phyloP scores from a whole-genome alignment of 1,139 yeast species.

The Debaryomyces singareniensis region DNA sequence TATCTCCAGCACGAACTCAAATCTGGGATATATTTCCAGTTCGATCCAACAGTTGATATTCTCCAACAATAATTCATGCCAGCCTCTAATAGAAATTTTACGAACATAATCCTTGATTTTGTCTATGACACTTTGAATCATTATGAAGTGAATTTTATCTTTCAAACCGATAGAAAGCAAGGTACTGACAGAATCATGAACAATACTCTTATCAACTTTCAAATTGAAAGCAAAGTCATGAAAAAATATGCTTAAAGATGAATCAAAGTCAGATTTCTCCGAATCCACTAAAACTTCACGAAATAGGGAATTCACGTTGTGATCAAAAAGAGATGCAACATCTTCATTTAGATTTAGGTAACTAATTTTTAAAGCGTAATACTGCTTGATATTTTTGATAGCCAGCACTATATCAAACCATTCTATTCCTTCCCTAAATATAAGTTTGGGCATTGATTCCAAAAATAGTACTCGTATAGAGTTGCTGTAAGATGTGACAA shows the following conservation, averaged over 20 bases:
- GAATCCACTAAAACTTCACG: conserved; percentile 10
- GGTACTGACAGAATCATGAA: neutral
- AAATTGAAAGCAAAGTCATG: neutral
- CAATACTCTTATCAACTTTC: neutral
- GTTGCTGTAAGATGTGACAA: conserved; percentile 29
- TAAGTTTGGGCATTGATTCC: conserved; percentile 2
- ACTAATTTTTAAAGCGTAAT: conserved; percentile 9
- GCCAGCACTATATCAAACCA: conserved; percentile 10
- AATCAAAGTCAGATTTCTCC: conserved; percentile 4
- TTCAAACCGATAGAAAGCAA: conserved; percentile 23
- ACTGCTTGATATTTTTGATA: conserved; percentile 9
- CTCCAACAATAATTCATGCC: conserved; percentile 37
- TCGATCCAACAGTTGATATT: conserved; percentile 32
- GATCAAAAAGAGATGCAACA: conserved; percentile 16
- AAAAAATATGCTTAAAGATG: conserved; percentile 1
- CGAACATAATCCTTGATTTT: conserved; percentile 35
- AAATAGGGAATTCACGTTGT: conserved; percentile 23
- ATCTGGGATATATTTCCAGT: conserved; percentile 32
- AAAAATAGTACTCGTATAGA: conserved; percentile 16
- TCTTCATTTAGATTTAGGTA: conserved; percentile 15
- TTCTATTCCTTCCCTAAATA: conserved; percentile 1
- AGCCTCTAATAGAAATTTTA: conserved; percentile 26
- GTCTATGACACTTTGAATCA: conserved; percentile 35
- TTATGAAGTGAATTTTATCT: conserved; percentile 28
- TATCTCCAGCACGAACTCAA: conserved; percentile 19